Conservation (phyloP, 192 early-diverging fungal genomes). For the Linnemannia schmuckeri region DNA sequence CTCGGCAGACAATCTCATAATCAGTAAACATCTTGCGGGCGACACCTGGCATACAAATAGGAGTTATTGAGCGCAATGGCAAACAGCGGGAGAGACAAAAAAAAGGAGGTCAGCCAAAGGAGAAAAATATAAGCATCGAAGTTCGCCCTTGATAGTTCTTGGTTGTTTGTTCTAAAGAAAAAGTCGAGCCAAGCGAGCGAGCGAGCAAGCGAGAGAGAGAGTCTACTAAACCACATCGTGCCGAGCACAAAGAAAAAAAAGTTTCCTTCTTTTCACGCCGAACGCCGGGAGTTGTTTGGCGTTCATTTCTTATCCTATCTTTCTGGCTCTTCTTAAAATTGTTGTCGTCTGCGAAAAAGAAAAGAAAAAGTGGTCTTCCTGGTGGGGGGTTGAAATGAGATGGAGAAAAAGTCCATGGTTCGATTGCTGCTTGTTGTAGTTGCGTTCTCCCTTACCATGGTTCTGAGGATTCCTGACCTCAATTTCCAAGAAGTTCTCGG, state of each 20-base stretch:
- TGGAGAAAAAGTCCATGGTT: not conserved
- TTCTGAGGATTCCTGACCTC: constrained; percentile 92
- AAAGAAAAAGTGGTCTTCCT: not conserved
- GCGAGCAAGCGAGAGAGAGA: not conserved
- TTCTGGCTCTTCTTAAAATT: not conserved
- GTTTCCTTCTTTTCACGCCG: not conserved
- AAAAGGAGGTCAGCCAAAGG: not conserved
- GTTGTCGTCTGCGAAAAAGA: not conserved
- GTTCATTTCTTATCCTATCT: not conserved
- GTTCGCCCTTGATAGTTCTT: not conserved
- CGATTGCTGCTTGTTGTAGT: not conserved
- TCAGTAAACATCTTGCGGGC: constrained; percentile 92
- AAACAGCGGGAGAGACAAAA: constrained; percentile 3
- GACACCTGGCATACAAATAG: constrained; percentile 58
- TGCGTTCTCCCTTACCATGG: constrained; percentile 66
- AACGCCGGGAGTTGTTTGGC: not conserved
- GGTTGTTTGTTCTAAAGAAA: not conserved
- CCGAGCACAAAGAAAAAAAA: not conserved
- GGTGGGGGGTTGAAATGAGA: constrained; percentile 4
- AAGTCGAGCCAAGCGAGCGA: not conserved
- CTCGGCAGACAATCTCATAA: constrained; percentile 94
- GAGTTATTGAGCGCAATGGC: constrained; percentile 1
- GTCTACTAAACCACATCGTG: not conserved
- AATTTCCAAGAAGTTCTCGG: constrained; percentile 98
- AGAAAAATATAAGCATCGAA: not conserved